Base-by-base conservation (phyloP, 2,329 filamentous ascomycete species). In the Corynespora cassiicola region DNA sequence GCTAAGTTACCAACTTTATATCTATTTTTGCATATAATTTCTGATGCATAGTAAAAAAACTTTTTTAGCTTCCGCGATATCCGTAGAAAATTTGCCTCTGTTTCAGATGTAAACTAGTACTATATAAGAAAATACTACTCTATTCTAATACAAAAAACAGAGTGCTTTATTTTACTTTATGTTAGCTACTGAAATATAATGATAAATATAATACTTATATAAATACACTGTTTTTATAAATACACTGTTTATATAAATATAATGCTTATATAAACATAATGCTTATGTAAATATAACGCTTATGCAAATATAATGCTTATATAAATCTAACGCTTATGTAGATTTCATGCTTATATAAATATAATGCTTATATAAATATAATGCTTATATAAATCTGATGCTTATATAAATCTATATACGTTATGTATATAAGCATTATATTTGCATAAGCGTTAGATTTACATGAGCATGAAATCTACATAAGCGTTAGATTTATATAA, bases 101-200 rank as follows among this genome's bases (percentile, higher is more conserved):
- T 7, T n/a, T 30, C 20, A 18, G 14, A 30, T 30, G 14, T 30
- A 30, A 18, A 15, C 10, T 30, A 14, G 15, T 18, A 30, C 17
- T 30, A 17, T 30, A 36, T 20, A 36, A 35, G 18, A 35, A 41
- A 34, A 23, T 24, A 20, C 17, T 34, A 34, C 32, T 34, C 36
- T 34, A 29, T 19, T 40, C 30, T 40, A 28, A 40, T 20, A 40
- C 20, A 27, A 29, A 14, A 29, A 40, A 31, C 15, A 40, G 28
- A 33, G n/a, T 28, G 20, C 10, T 17, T 25, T 29, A 40, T 24
- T 40, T 34, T 28, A n/a, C n/a, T 31, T 31, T 33, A 9, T 33
- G 20, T 18, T 9, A 34, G 34, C 30, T 36, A 14, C n/a, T 31
- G 6, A n/a, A 12, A 22, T 41, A 41, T 36, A 36, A 24, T 30